phyloP scores from a whole-genome alignment of 2,329 filamentous ascomycete species.

The Aspergillus jensenii region DNA sequence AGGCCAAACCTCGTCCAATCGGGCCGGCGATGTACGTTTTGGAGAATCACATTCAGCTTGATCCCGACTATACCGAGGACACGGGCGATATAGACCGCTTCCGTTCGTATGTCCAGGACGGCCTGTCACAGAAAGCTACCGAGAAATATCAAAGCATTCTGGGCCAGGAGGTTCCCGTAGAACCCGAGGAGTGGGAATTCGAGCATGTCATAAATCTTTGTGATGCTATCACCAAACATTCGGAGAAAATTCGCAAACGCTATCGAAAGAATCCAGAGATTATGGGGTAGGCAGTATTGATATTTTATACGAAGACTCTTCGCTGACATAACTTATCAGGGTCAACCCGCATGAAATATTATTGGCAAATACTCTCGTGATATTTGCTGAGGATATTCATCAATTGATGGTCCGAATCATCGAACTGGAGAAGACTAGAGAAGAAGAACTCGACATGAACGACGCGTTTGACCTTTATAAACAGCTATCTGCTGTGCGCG shows the following conservation, averaged over 20 bases:
- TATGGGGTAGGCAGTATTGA: constrained; percentile 60
- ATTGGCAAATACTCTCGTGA: constrained; percentile 79
- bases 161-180: constrained; percentile 74
- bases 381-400: constrained; percentile 84
- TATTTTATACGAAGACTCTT: constrained; percentile 9
- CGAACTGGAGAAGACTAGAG: constrained; percentile 66
- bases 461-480: constrained; percentile 94
- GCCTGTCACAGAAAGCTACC: constrained; percentile 70
- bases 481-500: constrained; percentile 80
- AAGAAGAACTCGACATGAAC: constrained; percentile 76
- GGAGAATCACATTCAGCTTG: constrained; percentile 76
- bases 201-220: constrained; percentile 86
- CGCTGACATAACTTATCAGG: constrained; percentile 22
- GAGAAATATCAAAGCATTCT: constrained; percentile 79
- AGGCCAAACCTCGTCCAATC: constrained; percentile 79
- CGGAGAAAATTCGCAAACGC: constrained; percentile 86
- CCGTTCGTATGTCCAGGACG: constrained; percentile 67
- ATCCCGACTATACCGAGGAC: constrained; percentile 71
- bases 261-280: constrained; percentile 86
- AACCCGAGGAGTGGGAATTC: constrained; percentile 84
- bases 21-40: constrained; percentile 78
- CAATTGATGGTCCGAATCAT: constrained; percentile 83
- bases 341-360: constrained; percentile 68
- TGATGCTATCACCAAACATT: constrained; percentile 79
- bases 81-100: constrained; percentile 72